Evolutionary conservation across 2,329 filamentous ascomycete genomes (phyloP).

Genomic region (Diaporthe sp.): DNA sequence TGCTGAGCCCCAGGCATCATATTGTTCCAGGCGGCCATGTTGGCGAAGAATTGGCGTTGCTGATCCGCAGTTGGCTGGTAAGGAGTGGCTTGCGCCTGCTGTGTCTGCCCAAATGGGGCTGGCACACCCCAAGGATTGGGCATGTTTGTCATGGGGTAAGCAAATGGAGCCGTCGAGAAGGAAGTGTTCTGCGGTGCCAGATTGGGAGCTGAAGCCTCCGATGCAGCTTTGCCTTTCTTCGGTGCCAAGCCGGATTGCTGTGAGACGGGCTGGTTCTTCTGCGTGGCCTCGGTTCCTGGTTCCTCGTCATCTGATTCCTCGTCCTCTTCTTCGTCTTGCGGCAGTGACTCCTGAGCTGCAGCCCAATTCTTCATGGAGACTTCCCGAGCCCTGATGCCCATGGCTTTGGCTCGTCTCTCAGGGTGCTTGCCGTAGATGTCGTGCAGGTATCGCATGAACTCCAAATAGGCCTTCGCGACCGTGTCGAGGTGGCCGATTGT

Average conservation of each 20-base stretch:
- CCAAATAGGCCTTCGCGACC: constrained; percentile 24
- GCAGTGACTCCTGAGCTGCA: neutral
- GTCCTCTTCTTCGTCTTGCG: neutral
- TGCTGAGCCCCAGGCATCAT: neutral
- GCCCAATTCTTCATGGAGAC: neutral
- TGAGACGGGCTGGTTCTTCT: neutral
- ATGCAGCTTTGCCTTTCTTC: neutral
- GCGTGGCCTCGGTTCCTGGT: neutral
- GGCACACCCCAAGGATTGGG: neutral
- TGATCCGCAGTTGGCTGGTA: neutral
- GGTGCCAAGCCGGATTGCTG: neutral
- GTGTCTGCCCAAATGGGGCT: neutral
- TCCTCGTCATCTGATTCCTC: neutral
- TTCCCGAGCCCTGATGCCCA: neutral
- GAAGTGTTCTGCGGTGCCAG: neutral
- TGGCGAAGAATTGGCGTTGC: neutral
- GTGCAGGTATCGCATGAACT: constrained; percentile 31
- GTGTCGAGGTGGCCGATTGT: constrained; percentile 11
- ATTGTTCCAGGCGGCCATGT: neutral
- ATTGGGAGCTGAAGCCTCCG: neutral
- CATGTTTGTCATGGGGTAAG: neutral
- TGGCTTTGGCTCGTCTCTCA: neutral
- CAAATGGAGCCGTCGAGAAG: neutral
- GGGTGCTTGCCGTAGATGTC: constrained; percentile 23
- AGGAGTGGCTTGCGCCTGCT: neutral